Percentiles rank a stretch among this genome's conserved stretches.
phyloP scores from a whole-genome alignment of 2,329 filamentous ascomycete species.

The Zymoseptoria crescenta region DNA sequence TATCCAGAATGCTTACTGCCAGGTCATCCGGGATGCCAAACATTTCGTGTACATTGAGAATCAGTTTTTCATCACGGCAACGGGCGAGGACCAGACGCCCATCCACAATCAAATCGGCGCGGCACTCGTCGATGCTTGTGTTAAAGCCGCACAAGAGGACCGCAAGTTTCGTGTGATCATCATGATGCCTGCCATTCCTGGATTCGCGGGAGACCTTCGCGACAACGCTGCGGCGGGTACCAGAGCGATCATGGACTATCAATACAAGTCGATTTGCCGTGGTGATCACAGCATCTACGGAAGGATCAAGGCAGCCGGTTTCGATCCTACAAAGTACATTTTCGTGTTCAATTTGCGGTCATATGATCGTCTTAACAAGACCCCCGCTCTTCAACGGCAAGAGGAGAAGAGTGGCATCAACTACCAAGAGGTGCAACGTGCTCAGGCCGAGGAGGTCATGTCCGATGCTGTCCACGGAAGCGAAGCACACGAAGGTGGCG shows the following conservation, averaged over 20 bases:
- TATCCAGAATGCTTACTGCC: constrained; percentile 79
- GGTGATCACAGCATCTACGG: constrained; percentile 87
- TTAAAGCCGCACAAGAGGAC: constrained; percentile 70
- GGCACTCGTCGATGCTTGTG: constrained; percentile 84
- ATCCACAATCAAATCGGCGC: constrained; percentile 81
- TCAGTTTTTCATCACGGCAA: constrained; percentile 53
- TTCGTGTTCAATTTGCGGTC: constrained; percentile 91
- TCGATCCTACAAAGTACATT: constrained; percentile 73
- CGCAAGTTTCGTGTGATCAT: constrained; percentile 89
- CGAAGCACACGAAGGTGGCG: constrained; percentile 17
- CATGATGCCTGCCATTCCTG: constrained; percentile 82
- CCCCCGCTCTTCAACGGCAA: constrained; percentile 60
- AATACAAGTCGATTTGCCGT: constrained; percentile 91
- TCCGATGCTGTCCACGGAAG: constrained; percentile 58
- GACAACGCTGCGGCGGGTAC: constrained; percentile 79
- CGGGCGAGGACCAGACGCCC: constrained; percentile 75
- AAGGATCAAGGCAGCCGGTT: constrained; percentile 62
- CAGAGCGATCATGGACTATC: constrained; percentile 94
- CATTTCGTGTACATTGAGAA: constrained; percentile 52
- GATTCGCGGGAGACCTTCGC: constrained; percentile 85
- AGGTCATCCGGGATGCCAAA: constrained; percentile 77
- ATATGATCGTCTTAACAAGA: constrained; percentile 87
- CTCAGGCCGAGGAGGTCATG: constrained; percentile 85
- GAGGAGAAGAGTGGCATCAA: constrained; percentile 75
- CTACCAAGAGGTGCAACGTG: constrained; percentile 80